phyloP scores from a whole-genome alignment of 305 asterid genomes.

The Solanum hybrid region DNA sequence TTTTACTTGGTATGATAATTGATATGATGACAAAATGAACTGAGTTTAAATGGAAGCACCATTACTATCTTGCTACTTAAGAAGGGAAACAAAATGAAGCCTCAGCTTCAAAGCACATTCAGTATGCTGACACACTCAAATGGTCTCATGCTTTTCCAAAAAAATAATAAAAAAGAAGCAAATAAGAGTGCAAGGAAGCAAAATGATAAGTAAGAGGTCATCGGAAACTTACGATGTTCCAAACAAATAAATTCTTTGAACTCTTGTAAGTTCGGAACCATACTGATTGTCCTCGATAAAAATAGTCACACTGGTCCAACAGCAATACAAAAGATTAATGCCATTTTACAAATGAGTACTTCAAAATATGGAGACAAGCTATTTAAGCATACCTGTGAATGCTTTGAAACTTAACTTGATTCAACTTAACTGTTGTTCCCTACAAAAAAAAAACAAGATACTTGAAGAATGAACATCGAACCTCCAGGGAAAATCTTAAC shows the following conservation, averaged over 20 bases:
- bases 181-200: not conserved
- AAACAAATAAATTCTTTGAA: not conserved
- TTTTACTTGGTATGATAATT: not conserved
- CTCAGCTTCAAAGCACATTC: not conserved
- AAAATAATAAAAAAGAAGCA: not conserved
- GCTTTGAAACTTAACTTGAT: not conserved
- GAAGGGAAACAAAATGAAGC: not conserved
- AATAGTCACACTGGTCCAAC: not conserved
- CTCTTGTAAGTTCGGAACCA: not conserved
- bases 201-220: not conserved
- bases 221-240: not conserved
- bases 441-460: not conserved
- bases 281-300: not conserved
- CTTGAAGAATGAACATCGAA: not conserved
- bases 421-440: not conserved
- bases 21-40: not conserved
- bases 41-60: not conserved
- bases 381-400: not conserved
- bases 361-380: not conserved
- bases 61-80: not conserved
- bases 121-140: not conserved
- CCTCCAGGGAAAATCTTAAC: not conserved
- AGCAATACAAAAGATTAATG: not conserved
- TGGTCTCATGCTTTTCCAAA: not conserved
- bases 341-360: not conserved